These are phyloP conservation scores for Backusella psychrophila DNA, from an alignment of 192 early-diverging fungal species.

Conservation along the genomic window DNA sequence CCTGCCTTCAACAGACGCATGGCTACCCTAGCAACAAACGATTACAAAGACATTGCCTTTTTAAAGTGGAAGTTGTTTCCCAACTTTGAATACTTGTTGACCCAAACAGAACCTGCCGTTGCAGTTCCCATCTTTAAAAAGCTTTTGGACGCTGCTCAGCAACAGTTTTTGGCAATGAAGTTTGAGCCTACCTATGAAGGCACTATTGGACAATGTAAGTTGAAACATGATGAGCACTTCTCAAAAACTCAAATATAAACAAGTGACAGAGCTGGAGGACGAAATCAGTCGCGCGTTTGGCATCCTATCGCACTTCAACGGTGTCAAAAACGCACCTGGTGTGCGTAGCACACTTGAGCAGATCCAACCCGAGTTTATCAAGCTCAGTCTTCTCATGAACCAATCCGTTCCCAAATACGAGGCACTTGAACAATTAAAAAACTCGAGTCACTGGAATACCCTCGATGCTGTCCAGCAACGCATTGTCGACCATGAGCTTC, in stretches of 20 bases:
- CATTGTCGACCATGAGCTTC: slow-evolving; percentile 45
- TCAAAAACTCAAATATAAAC: background rate
- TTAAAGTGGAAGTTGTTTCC: slow-evolving; percentile 54
- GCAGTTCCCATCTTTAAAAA: slow-evolving; percentile 45
- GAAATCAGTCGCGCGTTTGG: slow-evolving; percentile 47
- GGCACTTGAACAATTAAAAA: slow-evolving; percentile 43
- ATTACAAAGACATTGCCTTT: slow-evolving; percentile 24
- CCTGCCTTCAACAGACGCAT: background rate
- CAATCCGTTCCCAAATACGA: slow-evolving; percentile 54
- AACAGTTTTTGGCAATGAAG: slow-evolving; percentile 36
- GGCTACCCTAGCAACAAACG: background rate
- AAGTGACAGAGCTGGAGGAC: slow-evolving; percentile 49
- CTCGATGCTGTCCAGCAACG: slow-evolving; percentile 51
- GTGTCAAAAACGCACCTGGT: slow-evolving; percentile 52
- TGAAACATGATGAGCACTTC: no score
- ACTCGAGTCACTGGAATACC: slow-evolving; percentile 29
- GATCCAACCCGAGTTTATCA: slow-evolving; percentile 49
- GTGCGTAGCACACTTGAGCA: slow-evolving; percentile 46
- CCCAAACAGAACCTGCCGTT: slow-evolving; percentile 31
- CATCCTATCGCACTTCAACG: slow-evolving; percentile 49
- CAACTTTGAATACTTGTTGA: slow-evolving; percentile 41
- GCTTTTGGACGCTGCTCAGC: slow-evolving; percentile 36
- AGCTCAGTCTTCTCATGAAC: slow-evolving; percentile 49
- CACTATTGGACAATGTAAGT: slow-evolving; percentile 49
- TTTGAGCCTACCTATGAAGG: slow-evolving; percentile 56